These are phyloP conservation scores for Pterocarpus macrocarpus DNA, from an alignment of 306 rosid species.

Conservation along the genomic window DNA sequence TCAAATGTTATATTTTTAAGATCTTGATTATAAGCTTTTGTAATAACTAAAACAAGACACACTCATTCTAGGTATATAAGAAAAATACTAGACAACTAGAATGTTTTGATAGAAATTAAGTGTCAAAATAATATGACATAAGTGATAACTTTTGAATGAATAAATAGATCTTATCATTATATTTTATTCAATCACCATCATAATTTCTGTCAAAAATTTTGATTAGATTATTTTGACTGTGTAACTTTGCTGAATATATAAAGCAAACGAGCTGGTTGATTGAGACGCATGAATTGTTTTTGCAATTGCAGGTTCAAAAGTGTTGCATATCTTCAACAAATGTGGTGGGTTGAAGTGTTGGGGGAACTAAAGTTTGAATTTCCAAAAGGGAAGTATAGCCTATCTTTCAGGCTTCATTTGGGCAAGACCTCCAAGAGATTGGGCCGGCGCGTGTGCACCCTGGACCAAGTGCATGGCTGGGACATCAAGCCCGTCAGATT, in stretches of 20 bases:
- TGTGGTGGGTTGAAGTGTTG: slow-evolving; percentile 89
- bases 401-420: slow-evolving; percentile 75
- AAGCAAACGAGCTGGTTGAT: background rate
- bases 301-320: slow-evolving; percentile 60
- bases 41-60: background rate
- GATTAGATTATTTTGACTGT: too few species aligned
- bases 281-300: background rate
- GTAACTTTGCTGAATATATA: background rate
- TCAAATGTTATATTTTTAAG: background rate
- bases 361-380: slow-evolving; percentile 87
- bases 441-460: slow-evolving; percentile 63
- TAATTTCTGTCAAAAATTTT: too few species aligned
- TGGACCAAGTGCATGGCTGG: slow-evolving; percentile 90
- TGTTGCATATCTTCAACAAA: slow-evolving; percentile 84
- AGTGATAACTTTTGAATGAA: too few species aligned
- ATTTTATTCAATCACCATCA: too few species aligned
- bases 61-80: background rate
- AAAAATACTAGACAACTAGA: too few species aligned
- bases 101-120: too few species aligned
- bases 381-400: slow-evolving; percentile 67
- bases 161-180: too few species aligned
- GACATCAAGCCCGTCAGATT: slow-evolving; percentile 79
- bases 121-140: too few species aligned
- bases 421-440: slow-evolving; percentile 66
- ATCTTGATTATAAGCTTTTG: background rate